Evolutionary conservation across 2,329 filamentous ascomycete genomes (phyloP).

Genomic region (Fusarium avenaceum): DNA sequence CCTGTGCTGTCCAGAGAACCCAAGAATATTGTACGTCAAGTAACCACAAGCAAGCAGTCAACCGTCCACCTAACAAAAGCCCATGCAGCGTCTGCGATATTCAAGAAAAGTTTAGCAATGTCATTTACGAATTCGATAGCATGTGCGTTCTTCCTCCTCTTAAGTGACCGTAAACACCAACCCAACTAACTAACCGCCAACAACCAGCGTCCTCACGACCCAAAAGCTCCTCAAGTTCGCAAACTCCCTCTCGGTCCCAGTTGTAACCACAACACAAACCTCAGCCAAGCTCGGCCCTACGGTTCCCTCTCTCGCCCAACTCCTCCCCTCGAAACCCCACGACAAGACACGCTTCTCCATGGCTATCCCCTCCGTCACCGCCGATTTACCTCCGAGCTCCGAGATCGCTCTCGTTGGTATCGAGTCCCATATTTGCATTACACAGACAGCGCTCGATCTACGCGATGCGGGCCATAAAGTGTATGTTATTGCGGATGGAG

Average conservation of each 20-base stretch:
- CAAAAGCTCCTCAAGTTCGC: slow-evolving; percentile 77
- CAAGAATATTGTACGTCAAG: slow-evolving; percentile 63
- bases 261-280: slow-evolving; percentile 90
- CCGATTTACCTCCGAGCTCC: slow-evolving; percentile 54
- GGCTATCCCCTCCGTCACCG: slow-evolving; percentile 77
- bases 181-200: slow-evolving; percentile 2
- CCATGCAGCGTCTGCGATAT: slow-evolving; percentile 85
- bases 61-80: neutral
- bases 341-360: slow-evolving; percentile 96
- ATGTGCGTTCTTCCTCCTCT: slow-evolving; percentile 66
- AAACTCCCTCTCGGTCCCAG: slow-evolving; percentile 77
- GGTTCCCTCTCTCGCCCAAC: slow-evolving; percentile 75
- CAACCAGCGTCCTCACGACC: slow-evolving; percentile 72
- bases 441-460: slow-evolving; percentile 89
- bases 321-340: slow-evolving; percentile 68
- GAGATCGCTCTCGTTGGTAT: slow-evolving; percentile 88
- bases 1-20: slow-evolving; percentile 56
- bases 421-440: slow-evolving; percentile 94
- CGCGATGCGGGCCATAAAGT: slow-evolving; percentile 81
- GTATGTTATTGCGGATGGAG: slow-evolving; percentile 89
- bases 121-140: slow-evolving; percentile 87
- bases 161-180: slow-evolving; percentile 6
- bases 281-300: slow-evolving; percentile 82
- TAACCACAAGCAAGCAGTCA: neutral
- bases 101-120: slow-evolving; percentile 89